Evolutionary conservation across 2,329 filamentous ascomycete genomes (phyloP).

Genomic region (Ceratocystis alfenasii): DNA sequence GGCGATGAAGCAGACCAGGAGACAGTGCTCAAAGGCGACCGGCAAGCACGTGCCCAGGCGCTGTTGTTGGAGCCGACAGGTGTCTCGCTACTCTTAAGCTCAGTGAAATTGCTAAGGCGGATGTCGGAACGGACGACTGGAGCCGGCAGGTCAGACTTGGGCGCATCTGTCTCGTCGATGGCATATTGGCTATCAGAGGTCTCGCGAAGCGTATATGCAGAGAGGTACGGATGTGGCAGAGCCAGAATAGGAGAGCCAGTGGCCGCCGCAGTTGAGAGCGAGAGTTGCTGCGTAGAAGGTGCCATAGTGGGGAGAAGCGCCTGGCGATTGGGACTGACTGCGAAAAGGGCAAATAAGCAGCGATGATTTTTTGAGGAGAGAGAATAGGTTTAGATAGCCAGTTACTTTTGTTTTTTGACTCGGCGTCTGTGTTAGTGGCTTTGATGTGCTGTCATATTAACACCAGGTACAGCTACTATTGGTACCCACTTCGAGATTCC

Average conservation of each 20-base stretch:
- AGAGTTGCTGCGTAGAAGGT: conserved; percentile 15
- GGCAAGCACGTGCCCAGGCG: conserved; percentile 44
- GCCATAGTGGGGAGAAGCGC: conserved; percentile 6
- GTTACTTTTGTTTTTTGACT: not conserved
- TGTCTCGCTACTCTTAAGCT: conserved; percentile 39
- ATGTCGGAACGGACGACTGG: conserved; percentile 30
- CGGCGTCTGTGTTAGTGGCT: not conserved
- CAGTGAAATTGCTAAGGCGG: conserved; percentile 36
- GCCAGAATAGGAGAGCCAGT: conserved; percentile 34
- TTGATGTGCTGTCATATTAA: not conserved
- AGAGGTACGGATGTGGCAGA: conserved; percentile 40
- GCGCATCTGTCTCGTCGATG: conserved; percentile 28
- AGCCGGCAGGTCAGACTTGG: conserved; percentile 26
- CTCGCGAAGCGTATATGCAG: conserved; percentile 35
- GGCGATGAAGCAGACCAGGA: conserved; percentile 34
- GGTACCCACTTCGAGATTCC: not conserved
- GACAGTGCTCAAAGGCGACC: conserved; percentile 38
- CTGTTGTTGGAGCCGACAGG: conserved; percentile 43
- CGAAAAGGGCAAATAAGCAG: not conserved
- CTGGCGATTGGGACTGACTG: not conserved
- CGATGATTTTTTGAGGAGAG: not conserved
- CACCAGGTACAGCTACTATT: not conserved
- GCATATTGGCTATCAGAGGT: conserved; percentile 29
- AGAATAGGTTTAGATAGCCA: not conserved
- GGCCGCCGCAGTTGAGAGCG: conserved; percentile 25